phyloP scores from a whole-genome alignment of 495 filamentous ascomycete species.

The Astrothelium macrocarpum region DNA sequence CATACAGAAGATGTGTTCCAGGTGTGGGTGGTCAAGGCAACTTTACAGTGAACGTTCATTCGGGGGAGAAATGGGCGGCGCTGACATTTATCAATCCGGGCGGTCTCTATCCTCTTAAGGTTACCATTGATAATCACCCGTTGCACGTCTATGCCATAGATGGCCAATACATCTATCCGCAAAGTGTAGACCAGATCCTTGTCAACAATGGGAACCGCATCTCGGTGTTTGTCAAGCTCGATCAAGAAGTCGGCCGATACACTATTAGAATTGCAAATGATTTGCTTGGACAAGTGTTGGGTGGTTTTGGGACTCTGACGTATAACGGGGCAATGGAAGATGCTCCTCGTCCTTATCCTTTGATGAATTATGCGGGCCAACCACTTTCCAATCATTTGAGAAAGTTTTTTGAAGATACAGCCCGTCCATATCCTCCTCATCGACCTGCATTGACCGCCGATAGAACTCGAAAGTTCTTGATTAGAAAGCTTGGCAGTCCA shows the following conservation, averaged over 20 bases:
- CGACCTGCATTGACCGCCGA: constrained; percentile 1
- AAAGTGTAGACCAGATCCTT: constrained; percentile 3
- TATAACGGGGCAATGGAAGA: constrained; percentile 6
- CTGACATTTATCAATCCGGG: constrained; percentile 6
- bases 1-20: constrained; percentile 3
- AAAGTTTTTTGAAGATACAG: background rate
- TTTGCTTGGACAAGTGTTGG: constrained; percentile 5
- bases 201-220: constrained; percentile 11
- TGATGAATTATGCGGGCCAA: constrained; percentile 10
- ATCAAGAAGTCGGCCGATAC: constrained; percentile 5
- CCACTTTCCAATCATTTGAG: background rate
- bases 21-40: constrained; percentile 2
- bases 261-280: constrained; percentile 7
- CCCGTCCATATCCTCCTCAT: constrained; percentile 7
- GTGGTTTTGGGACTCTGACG: background rate
- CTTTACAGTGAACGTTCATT: constrained; percentile 3
- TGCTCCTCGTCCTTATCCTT: background rate
- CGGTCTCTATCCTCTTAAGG: constrained; percentile 8
- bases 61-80: constrained; percentile 3
- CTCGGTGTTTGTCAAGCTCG: constrained; percentile 10
- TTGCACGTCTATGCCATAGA: constrained; percentile 9
- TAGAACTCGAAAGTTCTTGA: constrained; percentile 5
- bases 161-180: constrained; percentile 11
- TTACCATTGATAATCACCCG: constrained; percentile 8
- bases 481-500: background rate